Evolutionary conservation across 1,284 basidiomycete species (phyloP), one percentile per base, ranked within the genome.

Genomic region (Chiua sp.): DNA sequence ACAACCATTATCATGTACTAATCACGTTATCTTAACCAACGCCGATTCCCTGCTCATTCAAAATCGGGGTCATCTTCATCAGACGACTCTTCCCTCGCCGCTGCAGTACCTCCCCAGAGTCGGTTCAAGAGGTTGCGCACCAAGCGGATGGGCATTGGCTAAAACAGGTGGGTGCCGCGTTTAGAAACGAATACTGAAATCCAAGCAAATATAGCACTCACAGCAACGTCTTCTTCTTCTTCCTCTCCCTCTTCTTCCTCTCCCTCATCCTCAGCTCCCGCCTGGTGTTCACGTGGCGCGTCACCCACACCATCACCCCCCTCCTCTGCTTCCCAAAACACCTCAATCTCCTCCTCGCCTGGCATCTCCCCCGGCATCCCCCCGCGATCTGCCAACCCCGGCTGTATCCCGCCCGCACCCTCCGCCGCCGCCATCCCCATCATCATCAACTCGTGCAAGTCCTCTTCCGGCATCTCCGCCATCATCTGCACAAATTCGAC

Each of bases 91-190:
- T 75, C 71, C 22, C 66, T 70, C 15, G 70, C 65, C 3, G 70
- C 65, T 2, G 67, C 73, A 1, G 68, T 62, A 15, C 80, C 75
- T 39, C 88, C 86, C 85, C 87, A 90, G 64, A 91, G 80, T 12
- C 87, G 76, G 59, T 81, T 82, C 53, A 91, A 66, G 15, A 91
- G 72, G 66, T 86, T 87, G 16, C 86, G 80, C 20, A 91, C 71
- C n/a, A 88, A 69, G 7, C 87, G 83, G 35, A 86, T 73, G 8
- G 87, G 87, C 65, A 90, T 75, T 6, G 86, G 80, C 88, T 90
- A 63, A 26, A 55, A n/a, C n/a, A n/a, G n/a, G n/a, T 53, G 39
- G 44, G 46, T n/a, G 12, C 20, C 3, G 42, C 11, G 53, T 48
- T n/a, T 28, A 12, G 44, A 23, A 33, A 35, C 57, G 55, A 57